These are phyloP conservation scores for Fraxinus latifolia DNA, from an alignment of 305 asterid genomes.

Conservation along the genomic window DNA sequence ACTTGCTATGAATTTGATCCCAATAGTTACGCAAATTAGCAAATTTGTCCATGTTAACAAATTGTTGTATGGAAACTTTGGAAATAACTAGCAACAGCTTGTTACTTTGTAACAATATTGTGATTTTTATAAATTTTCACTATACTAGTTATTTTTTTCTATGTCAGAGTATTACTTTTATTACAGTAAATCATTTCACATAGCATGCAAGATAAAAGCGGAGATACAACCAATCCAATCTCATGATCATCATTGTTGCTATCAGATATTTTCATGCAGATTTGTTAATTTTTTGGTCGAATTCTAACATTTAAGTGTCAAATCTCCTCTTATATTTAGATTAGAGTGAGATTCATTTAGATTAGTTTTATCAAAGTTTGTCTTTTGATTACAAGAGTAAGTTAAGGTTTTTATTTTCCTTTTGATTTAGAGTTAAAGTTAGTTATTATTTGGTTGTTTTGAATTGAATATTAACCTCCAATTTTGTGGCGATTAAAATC, in stretches of 20 bases:
- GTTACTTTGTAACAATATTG: background rate
- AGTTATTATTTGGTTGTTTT: background rate
- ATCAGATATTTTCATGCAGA: background rate
- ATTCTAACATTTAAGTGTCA: background rate
- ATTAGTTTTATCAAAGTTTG: too few species aligned
- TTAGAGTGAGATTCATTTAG: too few species aligned
- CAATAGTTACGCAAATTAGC: background rate
- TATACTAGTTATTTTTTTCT: background rate
- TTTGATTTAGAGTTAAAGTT: background rate
- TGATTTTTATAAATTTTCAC: background rate
- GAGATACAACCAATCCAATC: background rate
- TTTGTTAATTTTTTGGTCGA: background rate
- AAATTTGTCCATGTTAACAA: background rate
- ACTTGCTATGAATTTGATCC: background rate
- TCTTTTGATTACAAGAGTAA: background rate
- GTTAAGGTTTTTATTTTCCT: background rate
- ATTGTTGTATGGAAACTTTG: background rate
- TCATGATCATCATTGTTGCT: background rate
- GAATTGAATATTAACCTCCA: background rate
- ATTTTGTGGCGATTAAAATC: background rate
- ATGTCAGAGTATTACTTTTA: background rate
- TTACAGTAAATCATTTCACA: background rate
- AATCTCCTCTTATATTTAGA: too few species aligned
- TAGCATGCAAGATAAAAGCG: background rate
- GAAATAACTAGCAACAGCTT: background rate